A percentile compares a stretch with the other conserved stretches of the same genome.
Evolutionary conservation across 768 basidiomycete genomes (phyloP).

Genomic region (Rhodosporidiobolus sp.): DNA sequence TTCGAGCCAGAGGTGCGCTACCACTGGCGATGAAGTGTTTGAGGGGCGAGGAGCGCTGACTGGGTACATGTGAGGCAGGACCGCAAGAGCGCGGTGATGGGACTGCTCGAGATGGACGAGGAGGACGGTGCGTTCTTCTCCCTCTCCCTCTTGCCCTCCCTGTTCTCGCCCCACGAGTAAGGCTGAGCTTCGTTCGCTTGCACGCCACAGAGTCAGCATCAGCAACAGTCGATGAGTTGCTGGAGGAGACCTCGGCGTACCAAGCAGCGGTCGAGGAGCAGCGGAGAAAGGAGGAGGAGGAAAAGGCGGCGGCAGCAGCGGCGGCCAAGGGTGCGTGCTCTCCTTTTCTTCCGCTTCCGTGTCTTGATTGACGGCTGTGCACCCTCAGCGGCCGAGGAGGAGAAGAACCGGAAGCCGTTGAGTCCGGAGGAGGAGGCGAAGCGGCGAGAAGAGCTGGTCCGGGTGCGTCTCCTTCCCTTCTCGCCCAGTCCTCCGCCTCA

Average conservation of each 20-base stretch:
- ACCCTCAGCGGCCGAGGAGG: background rate
- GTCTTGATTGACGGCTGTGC: background rate
- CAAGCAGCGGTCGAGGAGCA: slow-evolving; percentile 7
- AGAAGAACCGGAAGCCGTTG: slow-evolving; percentile 5
- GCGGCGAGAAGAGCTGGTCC: slow-evolving; percentile 24
- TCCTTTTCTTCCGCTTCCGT: background rate
- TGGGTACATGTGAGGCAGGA: slow-evolving; percentile 2
- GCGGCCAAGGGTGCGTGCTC: slow-evolving; percentile 7
- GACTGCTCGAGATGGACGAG: slow-evolving; percentile 35
- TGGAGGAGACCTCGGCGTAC: slow-evolving; percentile 14
- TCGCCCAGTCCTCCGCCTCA: too few relatives aligned
- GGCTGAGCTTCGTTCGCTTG: background rate
- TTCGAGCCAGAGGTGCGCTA: slow-evolving; percentile 31
- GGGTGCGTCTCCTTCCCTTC: background rate
- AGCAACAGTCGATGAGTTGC: background rate
- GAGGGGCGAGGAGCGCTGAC: too few relatives aligned
- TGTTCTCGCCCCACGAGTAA: background rate
- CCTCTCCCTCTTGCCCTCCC: background rate
- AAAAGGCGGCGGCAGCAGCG: slow-evolving; percentile 1
- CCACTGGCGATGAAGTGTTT: too few relatives aligned
- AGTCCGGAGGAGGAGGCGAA: slow-evolving; percentile 27
- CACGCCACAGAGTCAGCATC: slow-evolving; percentile 4
- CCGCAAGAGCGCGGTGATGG: slow-evolving; percentile 33
- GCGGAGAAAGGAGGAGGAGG: slow-evolving; percentile 14
- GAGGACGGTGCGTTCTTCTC: slow-evolving; percentile 18